A percentile compares a stretch with the other conserved stretches of the same genome.
Conservation (phyloP, 768 basidiomycete species). For the Steccherinum ochraceum region DNA sequence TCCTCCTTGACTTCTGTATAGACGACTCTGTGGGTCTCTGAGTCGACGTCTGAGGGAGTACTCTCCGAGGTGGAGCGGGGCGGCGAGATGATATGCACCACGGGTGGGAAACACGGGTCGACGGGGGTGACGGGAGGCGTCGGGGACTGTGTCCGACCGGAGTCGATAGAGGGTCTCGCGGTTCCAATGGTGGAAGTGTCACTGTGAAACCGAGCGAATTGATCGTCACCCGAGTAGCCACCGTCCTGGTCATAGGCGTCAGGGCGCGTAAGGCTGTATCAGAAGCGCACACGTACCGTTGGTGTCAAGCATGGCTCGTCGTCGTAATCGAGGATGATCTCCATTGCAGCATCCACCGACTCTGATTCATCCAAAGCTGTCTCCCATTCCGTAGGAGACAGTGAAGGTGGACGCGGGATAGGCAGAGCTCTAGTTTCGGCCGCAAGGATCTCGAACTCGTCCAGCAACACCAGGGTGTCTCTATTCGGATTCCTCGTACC, state of each 20-base stretch:
- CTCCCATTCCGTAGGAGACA: background rate
- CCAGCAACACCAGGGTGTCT: background rate
- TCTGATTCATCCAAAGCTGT: background rate
- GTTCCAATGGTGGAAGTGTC: background rate
- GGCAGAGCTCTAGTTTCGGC: background rate
- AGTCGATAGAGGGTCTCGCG: background rate
- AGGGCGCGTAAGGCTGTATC: background rate
- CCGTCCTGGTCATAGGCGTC: background rate
- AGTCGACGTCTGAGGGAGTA: too few species aligned
- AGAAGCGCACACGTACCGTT: background rate
- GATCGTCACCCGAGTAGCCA: background rate
- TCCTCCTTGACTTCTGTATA: too few species aligned
- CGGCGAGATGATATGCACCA: background rate
- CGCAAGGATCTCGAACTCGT: conserved; percentile 7
- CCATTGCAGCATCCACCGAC: too few species aligned
- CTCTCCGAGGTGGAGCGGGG: too few species aligned
- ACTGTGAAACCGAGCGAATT: background rate
- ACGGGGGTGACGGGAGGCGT: background rate
- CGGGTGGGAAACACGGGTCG: background rate
- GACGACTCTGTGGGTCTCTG: too few species aligned
- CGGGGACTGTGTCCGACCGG: background rate
- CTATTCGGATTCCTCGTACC: background rate
- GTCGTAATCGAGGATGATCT: too few species aligned
- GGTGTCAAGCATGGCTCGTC: background rate
- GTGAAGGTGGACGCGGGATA: conserved; percentile 4